Evolutionary conservation across 2,329 filamentous ascomycete species (phyloP).

Genomic region (Grosmannia clavigera): DNA sequence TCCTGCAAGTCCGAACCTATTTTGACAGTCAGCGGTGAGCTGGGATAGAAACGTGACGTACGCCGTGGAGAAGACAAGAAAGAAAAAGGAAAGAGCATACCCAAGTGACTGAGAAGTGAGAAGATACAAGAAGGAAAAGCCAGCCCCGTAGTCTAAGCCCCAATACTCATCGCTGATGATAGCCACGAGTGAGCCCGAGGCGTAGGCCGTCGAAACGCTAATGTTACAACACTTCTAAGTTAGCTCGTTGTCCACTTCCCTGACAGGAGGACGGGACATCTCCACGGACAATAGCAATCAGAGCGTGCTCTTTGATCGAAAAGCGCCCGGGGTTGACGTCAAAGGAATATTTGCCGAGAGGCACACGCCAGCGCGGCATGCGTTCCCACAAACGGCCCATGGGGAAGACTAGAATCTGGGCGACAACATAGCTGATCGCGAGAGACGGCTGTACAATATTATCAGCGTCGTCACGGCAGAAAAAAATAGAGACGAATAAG

Average conservation of each 20-base stretch:
- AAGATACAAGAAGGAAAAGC: conserved; percentile 6
- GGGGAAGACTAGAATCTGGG: conserved; percentile 44
- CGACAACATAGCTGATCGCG: conserved; percentile 41
- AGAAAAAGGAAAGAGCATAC: not conserved
- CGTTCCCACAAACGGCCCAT: conserved; percentile 39
- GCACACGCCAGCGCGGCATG: conserved; percentile 37
- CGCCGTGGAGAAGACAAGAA: not conserved
- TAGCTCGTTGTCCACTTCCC: not conserved
- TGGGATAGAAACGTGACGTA: too few species aligned
- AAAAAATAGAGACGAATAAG: not conserved
- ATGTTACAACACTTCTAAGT: conserved; percentile 1
- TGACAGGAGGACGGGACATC: not conserved
- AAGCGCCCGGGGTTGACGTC: conserved; percentile 44
- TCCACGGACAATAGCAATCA: conserved; percentile 31
- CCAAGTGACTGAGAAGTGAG: conserved; percentile 43
- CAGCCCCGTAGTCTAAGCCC: conserved; percentile 7
- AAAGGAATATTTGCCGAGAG: conserved; percentile 19
- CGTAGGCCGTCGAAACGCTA: conserved; percentile 5
- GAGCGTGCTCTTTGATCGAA: conserved; percentile 46
- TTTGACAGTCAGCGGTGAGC: not conserved
- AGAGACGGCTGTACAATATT: conserved; percentile 32
- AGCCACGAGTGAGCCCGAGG: conserved; percentile 5
- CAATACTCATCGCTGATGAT: conserved; percentile 8
- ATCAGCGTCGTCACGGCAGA: not conserved
- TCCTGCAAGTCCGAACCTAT: conserved; percentile 37